Evolutionary conservation across 2,329 filamentous ascomycete species (phyloP), one percentile per base, ranked within the genome.

Genomic region (Gremmenia infestans): DNA sequence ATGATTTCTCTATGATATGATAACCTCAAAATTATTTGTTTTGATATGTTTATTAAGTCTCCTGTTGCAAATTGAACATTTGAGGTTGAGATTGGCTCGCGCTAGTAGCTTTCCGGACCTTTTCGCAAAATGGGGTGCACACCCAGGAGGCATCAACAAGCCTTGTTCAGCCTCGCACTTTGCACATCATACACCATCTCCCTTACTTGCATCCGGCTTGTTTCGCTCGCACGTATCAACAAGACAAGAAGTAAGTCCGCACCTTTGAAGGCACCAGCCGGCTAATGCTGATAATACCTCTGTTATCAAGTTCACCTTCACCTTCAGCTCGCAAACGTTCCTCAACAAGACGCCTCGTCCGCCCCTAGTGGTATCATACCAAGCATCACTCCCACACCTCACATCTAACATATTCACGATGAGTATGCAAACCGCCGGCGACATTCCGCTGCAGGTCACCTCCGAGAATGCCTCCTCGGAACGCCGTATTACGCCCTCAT

Each of bases 401-500:
- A 32, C 46, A 50, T 42, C 40, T 39, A 19, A 32, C 48, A 46
- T 36, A 28, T 7, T 35, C 49, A 59, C 42, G n/a, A 67, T 67
- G 62, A 65, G 54, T 55, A 53, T 70, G 59, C 66, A 70, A 56
- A 74, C 73, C 70, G 83, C 88, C 76, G 81, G 85, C 53, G 90
- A 94, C 71, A 81, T 94, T 55, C 86, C 89, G 62, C 79, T 94
- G 66, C 79, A 86, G 61, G 82, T 94, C 68, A 81, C 81, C 59
- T 93, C 89, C 51, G 86, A 90, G 58, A 89, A 87, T 72, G 80
- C 88, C 48, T 83, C 86, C 49, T 92, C 91, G 51, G 94, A 99
- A 75, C 88, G 93, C 59, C 89, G 94, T 64, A 85, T 97, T 71
- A 93, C 90, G 25, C 93, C 93, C 14, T 87, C 92, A 64, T 99